These are phyloP conservation scores for Basipetospora sp. DNA, from an alignment of 2,329 filamentous ascomycete species.

Conservation along the genomic window DNA sequence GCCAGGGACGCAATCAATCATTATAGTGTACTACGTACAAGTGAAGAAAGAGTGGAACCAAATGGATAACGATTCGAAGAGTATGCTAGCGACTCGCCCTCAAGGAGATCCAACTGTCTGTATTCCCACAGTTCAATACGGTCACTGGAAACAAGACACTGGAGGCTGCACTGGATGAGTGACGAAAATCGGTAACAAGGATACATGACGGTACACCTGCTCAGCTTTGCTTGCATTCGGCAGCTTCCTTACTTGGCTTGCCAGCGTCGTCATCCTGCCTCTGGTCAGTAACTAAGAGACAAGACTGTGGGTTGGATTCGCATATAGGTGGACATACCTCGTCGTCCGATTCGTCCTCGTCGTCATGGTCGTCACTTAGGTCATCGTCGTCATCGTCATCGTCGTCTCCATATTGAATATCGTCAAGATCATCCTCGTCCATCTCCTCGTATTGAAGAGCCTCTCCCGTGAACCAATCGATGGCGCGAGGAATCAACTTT, in stretches of 20 bases:
- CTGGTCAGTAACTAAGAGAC: conserved; percentile 1
- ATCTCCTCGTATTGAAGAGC: conserved; percentile 92
- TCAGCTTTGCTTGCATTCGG: conserved; percentile 93
- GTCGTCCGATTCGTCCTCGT: conserved; percentile 66
- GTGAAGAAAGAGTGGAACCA: no score
- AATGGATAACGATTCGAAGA: no score
- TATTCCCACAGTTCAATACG: no score
- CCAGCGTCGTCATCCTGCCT: conserved; percentile 65
- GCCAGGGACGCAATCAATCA: no score
- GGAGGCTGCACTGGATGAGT: no score
- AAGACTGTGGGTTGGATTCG: not conserved
- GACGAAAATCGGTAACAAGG: no score
- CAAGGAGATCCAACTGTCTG: no score
- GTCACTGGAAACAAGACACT: no score
- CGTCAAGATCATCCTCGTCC: conserved; percentile 67
- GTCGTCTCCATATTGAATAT: conserved; percentile 80
- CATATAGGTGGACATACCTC: conserved; percentile 37
- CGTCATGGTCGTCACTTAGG: conserved; percentile 68
- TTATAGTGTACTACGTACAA: no score
- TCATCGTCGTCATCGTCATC: conserved; percentile 86
- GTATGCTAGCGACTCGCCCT: no score
- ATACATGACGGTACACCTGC: no score
- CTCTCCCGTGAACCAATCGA: conserved; percentile 99
- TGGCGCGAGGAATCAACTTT: conserved; percentile 94
- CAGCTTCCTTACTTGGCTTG: conserved; percentile 85